Percentiles rank a stretch among this genome's conserved stretches.
phyloP scores from a whole-genome alignment of 139 green algal genomes.

The Volvox reticuliferus region DNA sequence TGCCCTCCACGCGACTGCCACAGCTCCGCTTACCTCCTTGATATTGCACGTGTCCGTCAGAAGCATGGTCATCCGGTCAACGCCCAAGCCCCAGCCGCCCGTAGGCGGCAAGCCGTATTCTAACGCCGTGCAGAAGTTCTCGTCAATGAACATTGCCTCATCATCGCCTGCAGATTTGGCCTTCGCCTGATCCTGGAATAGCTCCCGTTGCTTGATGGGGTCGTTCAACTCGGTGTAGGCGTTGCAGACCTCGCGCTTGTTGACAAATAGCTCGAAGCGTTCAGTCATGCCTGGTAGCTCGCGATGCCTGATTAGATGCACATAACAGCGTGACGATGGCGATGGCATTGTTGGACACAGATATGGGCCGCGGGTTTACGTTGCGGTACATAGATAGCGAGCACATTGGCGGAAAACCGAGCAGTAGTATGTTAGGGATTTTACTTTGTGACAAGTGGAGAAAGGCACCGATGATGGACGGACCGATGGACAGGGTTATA shows the following conservation, averaged over 20 bases:
- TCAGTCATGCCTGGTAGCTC: conserved; percentile 91
- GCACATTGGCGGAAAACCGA: too few relatives aligned
- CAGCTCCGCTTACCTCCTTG: conserved; percentile 74
- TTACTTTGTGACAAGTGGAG: too few relatives aligned
- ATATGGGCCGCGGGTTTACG: too few relatives aligned
- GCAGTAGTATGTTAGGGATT: not conserved
- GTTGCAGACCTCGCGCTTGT: conserved; percentile 97
- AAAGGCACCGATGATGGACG: too few relatives aligned
- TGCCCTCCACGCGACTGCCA: too few relatives aligned
- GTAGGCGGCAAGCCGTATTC: conserved; percentile 99
- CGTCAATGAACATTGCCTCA: conserved; percentile 98
- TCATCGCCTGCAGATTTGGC: conserved; percentile 89
- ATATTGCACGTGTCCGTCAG: conserved; percentile 94
- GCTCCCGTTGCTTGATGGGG: conserved; percentile 93
- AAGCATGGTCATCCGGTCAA: conserved; percentile 98
- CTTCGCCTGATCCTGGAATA: conserved; percentile 92
- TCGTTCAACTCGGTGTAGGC: conserved; percentile 99
- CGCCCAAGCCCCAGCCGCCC: conserved; percentile 97
- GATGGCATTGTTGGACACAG: too few relatives aligned
- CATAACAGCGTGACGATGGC: too few relatives aligned
- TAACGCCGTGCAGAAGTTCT: conserved; percentile 96
- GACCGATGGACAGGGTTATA: not conserved
- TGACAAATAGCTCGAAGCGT: conserved; percentile 99
- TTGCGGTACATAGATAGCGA: too few relatives aligned
- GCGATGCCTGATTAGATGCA: conserved; percentile 78